Evolutionary conservation across 805 yeast genomes (phyloP).

Genomic region (Isabelozyma gotoi): DNA sequence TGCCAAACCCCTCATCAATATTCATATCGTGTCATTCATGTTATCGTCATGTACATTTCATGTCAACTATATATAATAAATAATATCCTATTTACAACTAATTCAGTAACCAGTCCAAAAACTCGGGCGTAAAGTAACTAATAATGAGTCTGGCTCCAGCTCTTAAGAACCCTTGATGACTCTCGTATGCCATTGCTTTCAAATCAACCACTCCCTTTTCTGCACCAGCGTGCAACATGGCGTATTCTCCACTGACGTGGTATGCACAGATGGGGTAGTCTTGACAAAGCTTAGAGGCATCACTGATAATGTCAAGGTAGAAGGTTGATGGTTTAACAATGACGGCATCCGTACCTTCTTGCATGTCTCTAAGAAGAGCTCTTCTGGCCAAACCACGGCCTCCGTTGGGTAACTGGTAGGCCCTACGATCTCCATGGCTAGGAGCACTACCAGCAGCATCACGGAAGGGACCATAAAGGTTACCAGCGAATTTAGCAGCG

Average conservation of each 20-base stretch:
- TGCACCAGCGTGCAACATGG: slow-evolving; percentile 98
- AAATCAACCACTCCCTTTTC: slow-evolving; percentile 91
- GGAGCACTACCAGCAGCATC: slow-evolving; percentile 97
- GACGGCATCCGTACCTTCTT: slow-evolving; percentile 93
- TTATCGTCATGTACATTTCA: too few species aligned
- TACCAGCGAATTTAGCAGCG: slow-evolving; percentile 90
- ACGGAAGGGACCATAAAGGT: slow-evolving; percentile 93
- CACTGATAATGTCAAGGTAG: slow-evolving; percentile 86
- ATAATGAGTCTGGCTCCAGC: slow-evolving; percentile 95
- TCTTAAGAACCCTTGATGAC: slow-evolving; percentile 87
- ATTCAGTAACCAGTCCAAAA: slow-evolving; percentile 76
- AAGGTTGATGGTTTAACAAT: slow-evolving; percentile 96
- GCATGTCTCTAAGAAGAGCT: slow-evolving; percentile 80
- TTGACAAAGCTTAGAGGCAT: slow-evolving; percentile 76
- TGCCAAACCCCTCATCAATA: too few species aligned
- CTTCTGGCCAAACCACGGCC: slow-evolving; percentile 93
- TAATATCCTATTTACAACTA: not conserved
- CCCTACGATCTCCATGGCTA: slow-evolving; percentile 83
- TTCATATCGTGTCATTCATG: too few species aligned
- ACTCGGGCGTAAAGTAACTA: slow-evolving; percentile 93
- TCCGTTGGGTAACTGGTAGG: slow-evolving; percentile 91
- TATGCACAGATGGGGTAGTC: slow-evolving; percentile 92
- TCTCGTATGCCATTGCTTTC: slow-evolving; percentile 77
- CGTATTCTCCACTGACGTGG: slow-evolving; percentile 96
- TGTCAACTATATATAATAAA: too few species aligned